Conservation (phyloP, 306 rosid species). For the Vicia faba region DNA sequence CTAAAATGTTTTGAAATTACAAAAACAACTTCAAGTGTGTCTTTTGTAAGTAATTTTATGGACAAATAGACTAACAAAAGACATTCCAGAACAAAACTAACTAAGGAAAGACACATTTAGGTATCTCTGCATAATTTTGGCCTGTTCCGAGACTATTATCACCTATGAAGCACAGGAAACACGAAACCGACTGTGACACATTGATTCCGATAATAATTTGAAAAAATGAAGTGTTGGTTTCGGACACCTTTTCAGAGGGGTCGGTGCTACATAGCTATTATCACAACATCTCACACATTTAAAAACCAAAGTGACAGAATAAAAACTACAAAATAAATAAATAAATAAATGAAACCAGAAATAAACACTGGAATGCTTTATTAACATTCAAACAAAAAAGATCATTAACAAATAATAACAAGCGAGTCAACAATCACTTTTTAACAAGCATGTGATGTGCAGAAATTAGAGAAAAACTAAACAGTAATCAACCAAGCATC, state of each 20-base stretch:
- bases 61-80: neutral
- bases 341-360: too few relatives aligned
- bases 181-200: too few relatives aligned
- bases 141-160: neutral
- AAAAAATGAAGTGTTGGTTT: too few relatives aligned
- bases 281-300: neutral
- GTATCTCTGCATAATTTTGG: neutral
- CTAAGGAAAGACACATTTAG: neutral
- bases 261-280: too few relatives aligned
- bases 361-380: conserved; percentile 31
- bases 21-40: neutral
- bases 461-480: conserved; percentile 29
- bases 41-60: neutral
- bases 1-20: neutral
- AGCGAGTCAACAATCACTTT: conserved; percentile 39
- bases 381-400: conserved; percentile 43
- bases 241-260: too few relatives aligned
- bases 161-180: too few relatives aligned
- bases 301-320: neutral
- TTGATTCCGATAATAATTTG: too few relatives aligned
- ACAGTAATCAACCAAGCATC: neutral
- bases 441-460: conserved; percentile 11
- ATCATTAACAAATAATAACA: conserved; percentile 12
- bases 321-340: neutral
- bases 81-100: neutral